Conservation (phyloP, 192 early-diverging fungal species). For the Glomus cerebriforme region DNA sequence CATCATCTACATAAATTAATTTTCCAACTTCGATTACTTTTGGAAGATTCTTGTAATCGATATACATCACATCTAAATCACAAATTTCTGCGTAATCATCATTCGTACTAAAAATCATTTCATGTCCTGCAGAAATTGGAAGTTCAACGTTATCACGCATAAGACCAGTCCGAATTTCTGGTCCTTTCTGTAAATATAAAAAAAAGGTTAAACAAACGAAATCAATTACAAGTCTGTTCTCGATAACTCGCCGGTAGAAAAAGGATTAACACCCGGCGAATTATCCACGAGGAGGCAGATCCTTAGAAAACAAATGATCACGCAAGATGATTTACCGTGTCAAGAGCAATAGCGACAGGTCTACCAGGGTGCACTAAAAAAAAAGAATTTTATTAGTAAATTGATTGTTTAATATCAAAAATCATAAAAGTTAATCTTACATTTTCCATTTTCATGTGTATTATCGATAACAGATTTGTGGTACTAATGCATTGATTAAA, state of each 20-base stretch:
- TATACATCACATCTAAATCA: constrained; percentile 68
- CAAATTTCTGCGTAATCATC: constrained; percentile 61
- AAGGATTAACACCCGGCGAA: not conserved
- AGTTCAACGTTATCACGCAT: constrained; percentile 72
- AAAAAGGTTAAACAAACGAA: too few species aligned
- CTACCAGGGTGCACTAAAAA: constrained; percentile 43
- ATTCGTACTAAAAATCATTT: constrained; percentile 77
- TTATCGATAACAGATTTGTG: constrained; percentile 65
- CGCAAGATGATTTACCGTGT: constrained; percentile 47
- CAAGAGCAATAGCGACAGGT: constrained; percentile 71
- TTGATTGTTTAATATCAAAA: constrained; percentile 17
- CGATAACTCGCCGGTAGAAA: not conserved
- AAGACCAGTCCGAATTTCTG: constrained; percentile 85
- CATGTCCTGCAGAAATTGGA: constrained; percentile 73
- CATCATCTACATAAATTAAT: constrained; percentile 91
- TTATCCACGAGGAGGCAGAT: not conserved
- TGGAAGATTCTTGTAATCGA: constrained; percentile 81
- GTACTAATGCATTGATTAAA: constrained; percentile 39
- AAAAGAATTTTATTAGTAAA: not conserved
- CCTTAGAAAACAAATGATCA: not conserved
- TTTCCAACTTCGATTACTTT: constrained; percentile 75
- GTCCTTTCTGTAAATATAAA: constrained; percentile 59
- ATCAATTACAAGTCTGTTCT: too few species aligned
- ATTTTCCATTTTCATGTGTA: constrained; percentile 44
- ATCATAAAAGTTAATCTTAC: constrained; percentile 38